Conservation (phyloP, 2,329 filamentous ascomycete species). For the Kalmusia sp. region DNA sequence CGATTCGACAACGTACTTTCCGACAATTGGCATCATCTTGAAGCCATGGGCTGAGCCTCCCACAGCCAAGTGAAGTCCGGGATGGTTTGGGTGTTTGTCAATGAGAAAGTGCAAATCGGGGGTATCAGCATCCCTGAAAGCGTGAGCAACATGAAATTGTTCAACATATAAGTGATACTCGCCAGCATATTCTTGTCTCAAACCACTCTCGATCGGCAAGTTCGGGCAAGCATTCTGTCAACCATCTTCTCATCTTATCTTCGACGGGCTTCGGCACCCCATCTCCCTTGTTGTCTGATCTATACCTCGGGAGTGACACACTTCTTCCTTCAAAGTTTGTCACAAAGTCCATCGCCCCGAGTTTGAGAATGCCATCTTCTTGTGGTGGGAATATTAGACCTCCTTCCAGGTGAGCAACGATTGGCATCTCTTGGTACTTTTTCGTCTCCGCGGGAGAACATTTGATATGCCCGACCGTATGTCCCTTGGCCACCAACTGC, state of each 20-base stretch:
- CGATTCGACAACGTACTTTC: slow-evolving; percentile 28
- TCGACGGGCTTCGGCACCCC: slow-evolving; percentile 36
- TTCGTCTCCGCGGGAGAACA: slow-evolving; percentile 51
- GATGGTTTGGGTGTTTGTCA: slow-evolving; percentile 53
- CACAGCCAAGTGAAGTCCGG: slow-evolving; percentile 65
- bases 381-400: slow-evolving; percentile 57
- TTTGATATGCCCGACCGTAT: slow-evolving; percentile 52
- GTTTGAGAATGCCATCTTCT: slow-evolving; percentile 64
- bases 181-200: slow-evolving; percentile 6
- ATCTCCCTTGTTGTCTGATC: slow-evolving; percentile 45
- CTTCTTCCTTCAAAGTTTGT: slow-evolving; percentile 48
- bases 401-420: slow-evolving; percentile 60
- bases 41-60: slow-evolving; percentile 68
- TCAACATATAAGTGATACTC: slow-evolving; percentile 19
- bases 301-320: slow-evolving; percentile 43
- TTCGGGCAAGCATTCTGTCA: slow-evolving; percentile 6
- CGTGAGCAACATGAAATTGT: slow-evolving; percentile 24
- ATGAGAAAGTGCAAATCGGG: slow-evolving; percentile 67
- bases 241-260: slow-evolving; percentile 50
- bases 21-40: slow-evolving; percentile 68
- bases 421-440: slow-evolving; percentile 52
- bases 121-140: slow-evolving; percentile 61
- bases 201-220: slow-evolving; percentile 1
- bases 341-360: slow-evolving; percentile 65
- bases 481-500: slow-evolving; percentile 7